A percentile compares a stretch with the other conserved stretches of the same genome.
phyloP scores from a whole-genome alignment of 225 moss, liverwort and hornwort species.

The Sphagnum tenellum region DNA sequence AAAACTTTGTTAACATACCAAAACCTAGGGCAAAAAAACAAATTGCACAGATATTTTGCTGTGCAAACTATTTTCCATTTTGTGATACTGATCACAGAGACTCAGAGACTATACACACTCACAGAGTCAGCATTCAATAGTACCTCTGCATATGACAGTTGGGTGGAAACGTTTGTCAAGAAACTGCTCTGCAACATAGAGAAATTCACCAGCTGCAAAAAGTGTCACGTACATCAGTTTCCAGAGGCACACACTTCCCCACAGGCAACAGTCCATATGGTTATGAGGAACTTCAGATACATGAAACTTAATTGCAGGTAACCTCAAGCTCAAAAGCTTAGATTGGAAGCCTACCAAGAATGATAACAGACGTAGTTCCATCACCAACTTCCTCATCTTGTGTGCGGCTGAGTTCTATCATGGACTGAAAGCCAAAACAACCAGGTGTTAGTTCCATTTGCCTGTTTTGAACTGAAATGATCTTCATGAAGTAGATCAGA shows the following conservation, averaged over 20 bases:
- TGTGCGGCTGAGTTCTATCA: constrained; percentile 94
- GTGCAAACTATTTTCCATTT: no score
- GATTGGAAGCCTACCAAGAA: constrained; percentile 30
- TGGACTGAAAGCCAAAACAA: constrained; percentile 31
- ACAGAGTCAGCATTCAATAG: no score
- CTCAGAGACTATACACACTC: no score
- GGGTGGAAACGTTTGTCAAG: constrained; percentile 83
- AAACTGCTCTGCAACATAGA: constrained; percentile 81
- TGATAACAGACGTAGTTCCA: constrained; percentile 91
- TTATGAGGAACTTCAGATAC: no score
- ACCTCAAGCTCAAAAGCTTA: background rate
- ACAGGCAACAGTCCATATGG: background rate
- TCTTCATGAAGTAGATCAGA: no score
- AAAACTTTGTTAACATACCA: background rate
- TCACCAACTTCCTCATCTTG: constrained; percentile 98
- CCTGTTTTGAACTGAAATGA: no score
- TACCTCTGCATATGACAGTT: constrained; percentile 79
- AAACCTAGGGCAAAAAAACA: background rate
- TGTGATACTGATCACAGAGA: no score
- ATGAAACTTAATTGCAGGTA: background rate
- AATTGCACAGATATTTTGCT: background rate
- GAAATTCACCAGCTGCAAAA: constrained; percentile 72
- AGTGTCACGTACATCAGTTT: background rate
- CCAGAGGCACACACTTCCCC: background rate
- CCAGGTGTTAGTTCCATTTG: no score